These are phyloP conservation scores for Gaultheria prostrata DNA, from an alignment of 148 eudicot species.

Conservation along the genomic window DNA sequence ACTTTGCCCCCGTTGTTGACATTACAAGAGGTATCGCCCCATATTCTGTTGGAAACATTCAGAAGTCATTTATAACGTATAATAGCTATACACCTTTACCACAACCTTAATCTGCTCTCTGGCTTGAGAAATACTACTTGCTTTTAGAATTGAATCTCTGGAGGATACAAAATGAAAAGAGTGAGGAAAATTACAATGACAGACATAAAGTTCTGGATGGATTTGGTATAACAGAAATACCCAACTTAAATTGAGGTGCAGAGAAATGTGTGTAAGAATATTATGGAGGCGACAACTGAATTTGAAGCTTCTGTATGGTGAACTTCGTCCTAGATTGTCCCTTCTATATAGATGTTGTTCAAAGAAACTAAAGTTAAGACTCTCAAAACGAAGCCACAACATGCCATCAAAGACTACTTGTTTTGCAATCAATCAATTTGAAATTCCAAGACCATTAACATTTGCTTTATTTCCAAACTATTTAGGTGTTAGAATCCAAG, in stretches of 20 bases:
- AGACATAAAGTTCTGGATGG: not conserved
- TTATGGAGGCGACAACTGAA: not conserved
- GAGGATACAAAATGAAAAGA: not conserved
- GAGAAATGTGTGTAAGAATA: not conserved
- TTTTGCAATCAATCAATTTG: not conserved
- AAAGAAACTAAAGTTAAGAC: not conserved
- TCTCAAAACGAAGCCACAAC: not conserved
- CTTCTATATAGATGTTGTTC: not conserved
- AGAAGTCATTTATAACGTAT: not conserved
- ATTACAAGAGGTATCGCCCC: not conserved
- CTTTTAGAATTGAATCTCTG: not conserved
- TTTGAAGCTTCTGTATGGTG: not conserved
- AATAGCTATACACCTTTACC: not conserved
- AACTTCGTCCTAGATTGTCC: not conserved
- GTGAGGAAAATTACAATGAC: not conserved
- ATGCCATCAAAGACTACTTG: not conserved
- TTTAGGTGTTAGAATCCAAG: not conserved
- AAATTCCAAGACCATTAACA: not conserved
- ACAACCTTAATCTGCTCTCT: not conserved
- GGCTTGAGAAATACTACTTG: not conserved
- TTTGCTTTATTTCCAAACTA: not conserved
- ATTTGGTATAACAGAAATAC: not conserved
- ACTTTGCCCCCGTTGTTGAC: not conserved
- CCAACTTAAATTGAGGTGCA: too few species aligned
- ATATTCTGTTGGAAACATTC: not conserved